phyloP scores from a whole-genome alignment of 164 flowering plant genomes.

The Pachysandra terminalis region DNA sequence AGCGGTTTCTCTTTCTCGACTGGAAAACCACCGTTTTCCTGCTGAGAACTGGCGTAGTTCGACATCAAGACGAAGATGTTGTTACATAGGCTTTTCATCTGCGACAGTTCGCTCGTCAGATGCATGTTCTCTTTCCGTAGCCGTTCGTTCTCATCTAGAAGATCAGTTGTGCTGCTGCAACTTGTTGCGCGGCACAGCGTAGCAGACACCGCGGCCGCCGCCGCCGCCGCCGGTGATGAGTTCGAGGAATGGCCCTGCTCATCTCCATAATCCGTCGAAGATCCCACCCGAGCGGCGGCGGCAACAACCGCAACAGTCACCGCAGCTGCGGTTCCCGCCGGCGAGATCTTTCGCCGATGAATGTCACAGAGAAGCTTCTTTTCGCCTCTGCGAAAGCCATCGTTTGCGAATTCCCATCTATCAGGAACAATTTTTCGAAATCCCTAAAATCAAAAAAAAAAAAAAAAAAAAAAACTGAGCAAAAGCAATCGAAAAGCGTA shows the following conservation, averaged over 20 bases:
- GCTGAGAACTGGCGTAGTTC: conserved; percentile 31
- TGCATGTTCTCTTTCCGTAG: conserved; percentile 41
- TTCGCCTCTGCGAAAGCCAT: conserved; percentile 64
- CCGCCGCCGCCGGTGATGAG: conserved; percentile 47
- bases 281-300: conserved; percentile 17
- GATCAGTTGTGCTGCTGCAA: conserved; percentile 40
- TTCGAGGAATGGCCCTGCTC: conserved; percentile 54
- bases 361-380: conserved; percentile 65
- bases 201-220: conserved; percentile 18
- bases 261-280: conserved; percentile 60
- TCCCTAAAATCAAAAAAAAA: conserved; percentile 30
- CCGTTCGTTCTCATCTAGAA: conserved; percentile 58
- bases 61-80: conserved; percentile 41
- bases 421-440: conserved; percentile 76
- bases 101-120: conserved; percentile 39
- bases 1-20: conserved; percentile 29
- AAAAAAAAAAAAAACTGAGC: background rate
- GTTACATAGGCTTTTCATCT: conserved; percentile 42
- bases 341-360: conserved; percentile 60
- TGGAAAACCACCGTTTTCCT: conserved; percentile 13
- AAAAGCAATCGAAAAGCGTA: background rate
- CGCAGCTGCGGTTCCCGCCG: conserved; percentile 5
- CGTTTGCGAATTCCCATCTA: conserved; percentile 90
- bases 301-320: conserved; percentile 14
- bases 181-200: conserved; percentile 23